Conservation (phyloP, 2,329 filamentous ascomycete species). For the Diaporthe capsici region DNA sequence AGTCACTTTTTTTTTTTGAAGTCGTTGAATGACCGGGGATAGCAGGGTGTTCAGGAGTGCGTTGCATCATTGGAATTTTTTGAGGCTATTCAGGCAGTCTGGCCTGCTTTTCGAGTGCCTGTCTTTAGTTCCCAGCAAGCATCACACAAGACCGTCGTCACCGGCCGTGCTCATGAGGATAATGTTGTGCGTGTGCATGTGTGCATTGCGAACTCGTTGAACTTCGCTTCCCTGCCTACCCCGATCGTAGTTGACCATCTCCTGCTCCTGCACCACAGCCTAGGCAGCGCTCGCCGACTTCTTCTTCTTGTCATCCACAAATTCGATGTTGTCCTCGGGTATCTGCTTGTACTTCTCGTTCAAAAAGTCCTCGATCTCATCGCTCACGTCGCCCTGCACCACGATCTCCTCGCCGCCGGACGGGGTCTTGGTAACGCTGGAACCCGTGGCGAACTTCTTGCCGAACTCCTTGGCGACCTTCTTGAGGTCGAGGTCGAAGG, state of each 20-base stretch:
- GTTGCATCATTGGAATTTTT: slow-evolving; percentile 28
- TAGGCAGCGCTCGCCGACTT: slow-evolving; percentile 68
- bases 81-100: slow-evolving; percentile 43
- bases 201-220: slow-evolving; percentile 4
- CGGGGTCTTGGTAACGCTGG: slow-evolving; percentile 89
- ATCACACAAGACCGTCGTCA: slow-evolving; percentile 5
- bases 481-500: slow-evolving; percentile 92
- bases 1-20: not conserved
- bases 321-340: slow-evolving; percentile 94
- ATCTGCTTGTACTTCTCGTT: slow-evolving; percentile 90
- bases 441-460: slow-evolving; percentile 98
- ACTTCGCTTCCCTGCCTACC: not conserved
- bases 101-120: slow-evolving; percentile 9
- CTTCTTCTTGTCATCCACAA: slow-evolving; percentile 97
- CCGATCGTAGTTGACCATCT: slow-evolving; percentile 18
- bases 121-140: slow-evolving; percentile 38
- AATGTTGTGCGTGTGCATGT: not conserved
- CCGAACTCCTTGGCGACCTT: slow-evolving; percentile 95
- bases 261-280: not conserved
- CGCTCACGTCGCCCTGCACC: slow-evolving; percentile 95
- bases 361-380: slow-evolving; percentile 93
- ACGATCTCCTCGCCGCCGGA: slow-evolving; percentile 95
- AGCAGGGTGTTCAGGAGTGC: slow-evolving; percentile 25
- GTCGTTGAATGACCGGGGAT: slow-evolving; percentile 1
- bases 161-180: slow-evolving; percentile 4